phyloP scores from a whole-genome alignment of 345 rosid genomes.

The Syzygium aqueum region DNA sequence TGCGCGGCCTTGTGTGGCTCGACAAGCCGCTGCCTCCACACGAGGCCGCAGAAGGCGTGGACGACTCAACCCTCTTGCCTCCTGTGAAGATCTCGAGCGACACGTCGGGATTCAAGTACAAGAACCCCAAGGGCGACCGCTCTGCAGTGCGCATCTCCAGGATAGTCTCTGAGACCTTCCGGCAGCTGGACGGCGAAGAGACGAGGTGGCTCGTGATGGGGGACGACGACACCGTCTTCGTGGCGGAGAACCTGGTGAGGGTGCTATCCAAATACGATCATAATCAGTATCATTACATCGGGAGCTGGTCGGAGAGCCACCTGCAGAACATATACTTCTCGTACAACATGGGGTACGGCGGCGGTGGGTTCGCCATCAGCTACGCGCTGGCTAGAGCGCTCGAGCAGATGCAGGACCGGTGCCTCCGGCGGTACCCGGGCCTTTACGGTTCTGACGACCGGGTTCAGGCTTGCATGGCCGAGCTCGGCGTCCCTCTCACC shows the following conservation, averaged over 20 bases:
- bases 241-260: conserved; percentile 48
- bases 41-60: not conserved
- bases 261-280: conserved; percentile 71
- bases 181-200: conserved; percentile 22
- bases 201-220: conserved; percentile 90
- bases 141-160: conserved; percentile 65
- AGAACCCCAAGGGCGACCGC: conserved; percentile 28
- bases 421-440: conserved; percentile 42
- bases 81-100: conserved; percentile 39
- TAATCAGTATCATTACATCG: conserved; percentile 51
- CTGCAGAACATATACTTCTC: conserved; percentile 58
- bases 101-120: conserved; percentile 39
- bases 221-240: conserved; percentile 75
- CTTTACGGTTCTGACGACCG: conserved; percentile 82
- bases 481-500: conserved; percentile 82
- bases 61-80: conserved; percentile 20
- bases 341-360: conserved; percentile 78
- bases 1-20: conserved; percentile 74
- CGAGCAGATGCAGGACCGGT: conserved; percentile 55
- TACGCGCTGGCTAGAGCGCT: conserved; percentile 55
- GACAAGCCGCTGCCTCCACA: conserved; percentile 15
- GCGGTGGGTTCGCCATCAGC: conserved; percentile 87
- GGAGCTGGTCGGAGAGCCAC: conserved; percentile 72
- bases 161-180: conserved; percentile 55
- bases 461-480: conserved; percentile 81